A percentile compares a stretch with the other conserved stretches of the same genome.
phyloP scores from a whole-genome alignment of 805 yeast species.

The Zygosaccharomyces siamensis region DNA sequence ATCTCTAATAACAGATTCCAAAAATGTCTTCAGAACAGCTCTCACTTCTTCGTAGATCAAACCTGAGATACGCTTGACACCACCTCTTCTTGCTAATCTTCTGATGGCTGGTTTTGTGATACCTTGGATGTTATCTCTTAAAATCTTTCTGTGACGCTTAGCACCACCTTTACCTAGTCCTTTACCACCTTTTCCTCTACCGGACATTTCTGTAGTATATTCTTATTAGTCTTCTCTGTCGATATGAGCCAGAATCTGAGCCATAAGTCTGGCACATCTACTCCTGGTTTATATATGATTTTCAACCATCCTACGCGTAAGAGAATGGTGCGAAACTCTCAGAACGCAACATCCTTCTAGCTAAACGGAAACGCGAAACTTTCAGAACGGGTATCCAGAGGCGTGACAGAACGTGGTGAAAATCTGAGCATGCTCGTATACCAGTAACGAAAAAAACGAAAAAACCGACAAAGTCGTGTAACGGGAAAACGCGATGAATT shows the following conservation, averaged over 20 bases:
- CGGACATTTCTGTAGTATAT: conserved; percentile 62
- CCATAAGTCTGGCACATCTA: background rate
- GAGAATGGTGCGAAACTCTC: conserved; percentile 15
- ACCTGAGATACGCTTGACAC: conserved; percentile 99
- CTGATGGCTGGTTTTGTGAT: conserved; percentile 99
- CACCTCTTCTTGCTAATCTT: conserved; percentile 99
- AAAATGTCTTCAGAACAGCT: conserved; percentile 91
- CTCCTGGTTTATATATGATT: background rate
- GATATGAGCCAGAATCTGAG: background rate
- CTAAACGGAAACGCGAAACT: conserved; percentile 17
- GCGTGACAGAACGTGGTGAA: conserved; percentile 1
- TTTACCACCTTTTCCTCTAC: conserved; percentile 99
- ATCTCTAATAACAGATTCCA: conserved; percentile 96
- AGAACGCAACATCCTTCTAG: conserved; percentile 13
- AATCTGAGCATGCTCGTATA: background rate
- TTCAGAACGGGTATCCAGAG: conserved; percentile 12
- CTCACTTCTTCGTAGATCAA: conserved; percentile 98
- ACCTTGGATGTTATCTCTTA: conserved; percentile 99
- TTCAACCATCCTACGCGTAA: background rate
- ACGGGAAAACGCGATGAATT: background rate
- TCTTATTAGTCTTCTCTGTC: conserved; percentile 12
- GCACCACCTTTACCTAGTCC: conserved; percentile 99
- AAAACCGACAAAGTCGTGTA: background rate
- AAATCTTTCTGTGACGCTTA: conserved; percentile 99
- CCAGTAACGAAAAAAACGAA: background rate